phyloP scores from a whole-genome alignment of 306 rosid species.

The Sicyos baderoa region DNA sequence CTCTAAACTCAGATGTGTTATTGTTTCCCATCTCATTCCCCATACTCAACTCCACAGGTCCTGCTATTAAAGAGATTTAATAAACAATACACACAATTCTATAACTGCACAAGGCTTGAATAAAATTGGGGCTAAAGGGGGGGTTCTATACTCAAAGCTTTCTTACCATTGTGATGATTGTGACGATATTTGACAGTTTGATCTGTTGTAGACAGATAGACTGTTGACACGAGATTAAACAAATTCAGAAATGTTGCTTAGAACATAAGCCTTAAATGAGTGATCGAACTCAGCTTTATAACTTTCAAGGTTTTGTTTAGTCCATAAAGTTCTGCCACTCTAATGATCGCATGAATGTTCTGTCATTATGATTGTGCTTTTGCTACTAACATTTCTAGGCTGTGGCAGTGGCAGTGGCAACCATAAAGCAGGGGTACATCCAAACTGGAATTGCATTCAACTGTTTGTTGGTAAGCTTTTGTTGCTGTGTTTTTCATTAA shows the following conservation, averaged over 20 bases:
- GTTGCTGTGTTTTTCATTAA: slow-evolving; percentile 29
- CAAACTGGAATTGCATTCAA: background rate
- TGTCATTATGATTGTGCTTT: slow-evolving; percentile 40
- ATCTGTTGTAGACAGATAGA: slow-evolving; percentile 11
- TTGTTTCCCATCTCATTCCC: slow-evolving; percentile 87
- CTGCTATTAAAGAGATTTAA: slow-evolving; percentile 33
- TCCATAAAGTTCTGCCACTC: slow-evolving; percentile 33
- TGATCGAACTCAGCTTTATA: slow-evolving; percentile 20
- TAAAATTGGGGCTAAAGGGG: slow-evolving; percentile 3
- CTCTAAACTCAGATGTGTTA: slow-evolving; percentile 54
- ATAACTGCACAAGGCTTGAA: slow-evolving; percentile 17
- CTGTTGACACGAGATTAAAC: background rate
- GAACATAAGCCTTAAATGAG: slow-evolving; percentile 8
- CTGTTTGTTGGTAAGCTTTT: slow-evolving; percentile 21
- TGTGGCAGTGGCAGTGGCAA: background rate
- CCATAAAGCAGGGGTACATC: slow-evolving; percentile 17
- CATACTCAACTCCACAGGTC: slow-evolving; percentile 52
- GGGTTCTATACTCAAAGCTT: slow-evolving; percentile 23
- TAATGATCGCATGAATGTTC: slow-evolving; percentile 31
- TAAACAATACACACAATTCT: slow-evolving; percentile 13
- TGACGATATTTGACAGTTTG: slow-evolving; percentile 17
- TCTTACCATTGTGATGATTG: slow-evolving; percentile 56
- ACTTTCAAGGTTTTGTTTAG: slow-evolving; percentile 26
- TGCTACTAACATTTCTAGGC: slow-evolving; percentile 18
- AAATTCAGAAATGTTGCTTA: slow-evolving; percentile 12